These are phyloP conservation scores for Aspergillus leporis DNA, from an alignment of 495 filamentous ascomycete species.

Conservation along the genomic window DNA sequence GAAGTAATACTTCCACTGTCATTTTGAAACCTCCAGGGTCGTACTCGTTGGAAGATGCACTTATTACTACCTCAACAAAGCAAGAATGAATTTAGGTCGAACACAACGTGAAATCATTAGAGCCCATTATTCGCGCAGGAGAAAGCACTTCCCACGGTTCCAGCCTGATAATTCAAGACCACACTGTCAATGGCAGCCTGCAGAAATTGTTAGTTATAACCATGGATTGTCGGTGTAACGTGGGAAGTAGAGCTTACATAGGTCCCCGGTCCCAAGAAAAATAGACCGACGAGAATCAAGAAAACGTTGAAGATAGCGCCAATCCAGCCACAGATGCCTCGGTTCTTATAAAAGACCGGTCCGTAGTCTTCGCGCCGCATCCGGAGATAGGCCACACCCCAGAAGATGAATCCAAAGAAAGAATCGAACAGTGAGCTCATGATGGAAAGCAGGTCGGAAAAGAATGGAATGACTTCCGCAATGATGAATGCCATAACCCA, in stretches of 20 bases:
- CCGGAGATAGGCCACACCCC: constrained; percentile 83
- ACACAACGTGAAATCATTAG: constrained; percentile 25
- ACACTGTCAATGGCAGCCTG: constrained; percentile 64
- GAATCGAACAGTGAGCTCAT: constrained; percentile 92
- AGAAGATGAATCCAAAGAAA: constrained; percentile 94
- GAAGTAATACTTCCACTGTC: not conserved
- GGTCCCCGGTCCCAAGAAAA: constrained; percentile 75
- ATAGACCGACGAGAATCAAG: constrained; percentile 69
- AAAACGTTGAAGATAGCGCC: constrained; percentile 65
- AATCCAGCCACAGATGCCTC: constrained; percentile 60
- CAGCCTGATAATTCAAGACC: constrained; percentile 56
- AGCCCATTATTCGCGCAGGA: constrained; percentile 61
- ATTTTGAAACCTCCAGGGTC: not conserved
- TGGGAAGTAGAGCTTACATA: constrained; percentile 59
- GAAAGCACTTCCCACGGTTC: constrained; percentile 59
- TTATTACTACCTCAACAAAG: not conserved
- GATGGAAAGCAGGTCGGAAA: constrained; percentile 76
- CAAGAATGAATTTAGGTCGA: not conserved
- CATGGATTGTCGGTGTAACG: not conserved
- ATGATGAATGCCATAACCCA: constrained; percentile 83
- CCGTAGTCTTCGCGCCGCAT: constrained; percentile 74
- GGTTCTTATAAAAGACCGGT: constrained; percentile 55
- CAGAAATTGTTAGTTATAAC: constrained; percentile 12
- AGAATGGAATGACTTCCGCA: constrained; percentile 89
- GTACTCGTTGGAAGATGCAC: not conserved